Percentiles rank a stretch among this genome's conserved stretches.
Evolutionary conservation across 2,329 filamentous ascomycete species (phyloP).

Genomic region (Epichloe sibirici): DNA sequence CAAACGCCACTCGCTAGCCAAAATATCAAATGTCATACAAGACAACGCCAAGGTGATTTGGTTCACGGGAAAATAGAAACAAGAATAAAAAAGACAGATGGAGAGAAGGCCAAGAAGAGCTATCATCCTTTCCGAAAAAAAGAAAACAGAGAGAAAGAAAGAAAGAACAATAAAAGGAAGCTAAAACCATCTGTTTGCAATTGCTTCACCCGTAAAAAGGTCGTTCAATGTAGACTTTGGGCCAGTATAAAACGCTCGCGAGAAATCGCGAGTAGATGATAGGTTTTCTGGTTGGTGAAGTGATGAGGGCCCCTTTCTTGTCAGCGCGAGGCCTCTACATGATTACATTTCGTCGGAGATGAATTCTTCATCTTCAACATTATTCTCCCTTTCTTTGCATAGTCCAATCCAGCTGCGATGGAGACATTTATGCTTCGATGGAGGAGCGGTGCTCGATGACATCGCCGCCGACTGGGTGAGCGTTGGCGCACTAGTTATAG

Average conservation of each 20-base stretch:
- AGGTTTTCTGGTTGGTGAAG: too few species aligned
- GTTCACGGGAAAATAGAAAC: background rate
- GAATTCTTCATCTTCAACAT: slow-evolving; percentile 11
- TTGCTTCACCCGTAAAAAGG: too few species aligned
- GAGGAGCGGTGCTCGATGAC: slow-evolving; percentile 13
- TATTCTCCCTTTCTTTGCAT: slow-evolving; percentile 26
- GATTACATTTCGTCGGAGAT: slow-evolving; percentile 21
- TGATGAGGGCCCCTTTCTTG: too few species aligned
- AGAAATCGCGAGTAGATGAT: too few species aligned
- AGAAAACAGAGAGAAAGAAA: too few species aligned
- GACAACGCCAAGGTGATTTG: background rate
- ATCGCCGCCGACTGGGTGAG: slow-evolving; percentile 16
- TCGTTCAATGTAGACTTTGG: too few species aligned
- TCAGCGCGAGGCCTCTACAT: too few species aligned
- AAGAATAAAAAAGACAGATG: background rate
- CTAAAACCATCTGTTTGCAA: too few species aligned
- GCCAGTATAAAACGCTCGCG: too few species aligned
- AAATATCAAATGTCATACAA: background rate
- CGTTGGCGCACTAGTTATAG: slow-evolving; percentile 20
- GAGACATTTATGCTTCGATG: slow-evolving; percentile 20
- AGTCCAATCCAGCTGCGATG: slow-evolving; percentile 28
- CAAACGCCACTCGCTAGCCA: slow-evolving; percentile 3
- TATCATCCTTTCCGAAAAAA: too few species aligned
- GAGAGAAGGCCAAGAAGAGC: too few species aligned
- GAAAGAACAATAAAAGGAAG: too few species aligned